Evolutionary conservation across 306 rosid species (phyloP).

Genomic region (Prunus mira): DNA sequence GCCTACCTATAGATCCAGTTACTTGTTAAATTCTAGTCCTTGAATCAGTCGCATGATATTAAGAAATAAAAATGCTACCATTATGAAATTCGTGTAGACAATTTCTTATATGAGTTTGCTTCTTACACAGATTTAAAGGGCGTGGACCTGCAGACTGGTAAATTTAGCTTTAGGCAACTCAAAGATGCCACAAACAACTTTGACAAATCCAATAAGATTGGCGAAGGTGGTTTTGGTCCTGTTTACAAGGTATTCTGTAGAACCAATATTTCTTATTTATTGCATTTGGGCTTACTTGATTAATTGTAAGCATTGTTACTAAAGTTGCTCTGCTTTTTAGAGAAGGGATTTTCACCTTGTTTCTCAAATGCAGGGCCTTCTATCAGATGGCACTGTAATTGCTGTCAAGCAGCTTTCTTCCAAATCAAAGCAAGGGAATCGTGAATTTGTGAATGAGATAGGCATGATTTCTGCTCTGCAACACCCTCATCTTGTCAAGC

Average conservation of each 20-base stretch:
- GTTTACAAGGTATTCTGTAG: slow-evolving; percentile 34
- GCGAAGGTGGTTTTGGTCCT: slow-evolving; percentile 54
- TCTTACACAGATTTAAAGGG: slow-evolving; percentile 24
- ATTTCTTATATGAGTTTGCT: background rate
- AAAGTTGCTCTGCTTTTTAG: background rate
- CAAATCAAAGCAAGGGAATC: slow-evolving; percentile 45
- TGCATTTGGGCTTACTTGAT: background rate
- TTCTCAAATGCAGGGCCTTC: slow-evolving; percentile 29
- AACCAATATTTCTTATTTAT: background rate
- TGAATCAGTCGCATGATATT: too few relatives aligned
- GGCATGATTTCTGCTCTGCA: slow-evolving; percentile 45
- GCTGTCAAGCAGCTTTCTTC: slow-evolving; percentile 39
- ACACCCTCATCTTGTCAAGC: slow-evolving; percentile 43
- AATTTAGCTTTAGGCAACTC: slow-evolving; percentile 38
- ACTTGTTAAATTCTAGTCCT: too few relatives aligned
- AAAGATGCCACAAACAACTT: slow-evolving; percentile 41
- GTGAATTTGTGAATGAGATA: slow-evolving; percentile 37
- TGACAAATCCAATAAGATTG: slow-evolving; percentile 36
- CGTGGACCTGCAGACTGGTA: slow-evolving; percentile 27
- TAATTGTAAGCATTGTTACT: too few relatives aligned
- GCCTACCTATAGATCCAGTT: background rate
- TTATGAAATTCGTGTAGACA: background rate
- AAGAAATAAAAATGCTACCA: too few relatives aligned
- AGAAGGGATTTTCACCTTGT: background rate
- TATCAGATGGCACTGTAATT: slow-evolving; percentile 24